Evolutionary conservation across 202 grass and related monocot species (phyloP).

Genomic region (Bolboschoenoplectus hybrid): DNA sequence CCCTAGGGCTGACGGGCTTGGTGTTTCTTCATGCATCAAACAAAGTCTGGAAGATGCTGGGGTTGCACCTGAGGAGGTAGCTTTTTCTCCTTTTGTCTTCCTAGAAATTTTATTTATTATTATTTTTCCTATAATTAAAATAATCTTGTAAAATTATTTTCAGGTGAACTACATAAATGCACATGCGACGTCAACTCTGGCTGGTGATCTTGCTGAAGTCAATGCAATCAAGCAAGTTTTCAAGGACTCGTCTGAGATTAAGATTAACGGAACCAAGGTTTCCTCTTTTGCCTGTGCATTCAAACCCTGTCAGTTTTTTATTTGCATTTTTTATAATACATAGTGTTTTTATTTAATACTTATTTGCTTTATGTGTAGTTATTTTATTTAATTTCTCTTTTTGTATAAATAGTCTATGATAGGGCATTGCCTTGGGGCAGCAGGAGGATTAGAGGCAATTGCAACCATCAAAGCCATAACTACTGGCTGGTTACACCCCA

Average conservation of each 20-base stretch:
- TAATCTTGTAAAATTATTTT: conserved; percentile 23
- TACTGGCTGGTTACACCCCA: conserved; percentile 94
- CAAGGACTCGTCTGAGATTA: conserved; percentile 74
- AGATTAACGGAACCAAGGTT: conserved; percentile 98
- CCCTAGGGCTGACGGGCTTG: conserved; percentile 75
- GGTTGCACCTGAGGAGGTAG: conserved; percentile 80
- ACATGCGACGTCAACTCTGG: conserved; percentile 95
- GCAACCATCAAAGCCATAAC: conserved; percentile 89
- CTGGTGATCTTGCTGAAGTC: conserved; percentile 89
- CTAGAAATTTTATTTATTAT: not conserved
- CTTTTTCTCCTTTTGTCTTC: not conserved
- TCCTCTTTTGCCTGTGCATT: not conserved
- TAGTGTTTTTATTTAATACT: not conserved
- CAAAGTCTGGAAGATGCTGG: conserved; percentile 70
- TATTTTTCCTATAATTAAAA: not conserved
- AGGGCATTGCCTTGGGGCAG: conserved; percentile 89
- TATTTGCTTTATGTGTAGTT: not conserved
- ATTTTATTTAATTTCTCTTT: conserved; percentile 37
- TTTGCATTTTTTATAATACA: conserved; percentile 24
- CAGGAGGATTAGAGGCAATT: conserved; percentile 92
- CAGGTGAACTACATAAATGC: conserved; percentile 97
- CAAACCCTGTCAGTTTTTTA: conserved; percentile 25
- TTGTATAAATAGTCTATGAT: conserved; percentile 78
- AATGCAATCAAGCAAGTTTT: conserved; percentile 96
- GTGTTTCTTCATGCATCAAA: conserved; percentile 73